phyloP scores from a whole-genome alignment of 306 rosid species.

The Rosa lucieae region DNA sequence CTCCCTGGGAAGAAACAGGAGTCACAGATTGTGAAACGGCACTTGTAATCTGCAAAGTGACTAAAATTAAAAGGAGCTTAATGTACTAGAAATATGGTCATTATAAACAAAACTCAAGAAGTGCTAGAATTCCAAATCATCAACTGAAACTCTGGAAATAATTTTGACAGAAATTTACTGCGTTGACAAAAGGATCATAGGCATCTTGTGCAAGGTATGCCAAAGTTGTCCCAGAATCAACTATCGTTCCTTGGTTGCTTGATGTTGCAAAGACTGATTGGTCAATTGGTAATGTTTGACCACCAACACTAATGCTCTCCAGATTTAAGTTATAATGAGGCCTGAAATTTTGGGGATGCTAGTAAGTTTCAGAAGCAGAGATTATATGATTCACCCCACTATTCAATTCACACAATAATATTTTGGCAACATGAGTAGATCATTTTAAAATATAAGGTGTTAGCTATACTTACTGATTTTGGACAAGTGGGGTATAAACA shows the following conservation, averaged over 20 bases:
- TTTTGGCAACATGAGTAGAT: background rate
- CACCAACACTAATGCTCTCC: conserved; percentile 64
- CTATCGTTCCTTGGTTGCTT: conserved; percentile 56
- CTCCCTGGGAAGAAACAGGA: conserved; percentile 46
- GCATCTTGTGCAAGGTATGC: conserved; percentile 73
- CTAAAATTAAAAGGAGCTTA: background rate
- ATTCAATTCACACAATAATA: background rate
- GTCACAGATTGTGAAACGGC: conserved; percentile 47
- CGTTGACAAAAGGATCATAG: conserved; percentile 60
- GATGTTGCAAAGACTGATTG: conserved; percentile 63
- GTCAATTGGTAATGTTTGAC: conserved; percentile 51
- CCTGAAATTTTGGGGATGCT: conserved; percentile 52
- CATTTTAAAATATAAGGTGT: background rate
- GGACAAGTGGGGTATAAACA: conserved; percentile 68
- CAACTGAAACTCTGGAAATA: conserved; percentile 18
- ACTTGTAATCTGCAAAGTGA: conserved; percentile 50
- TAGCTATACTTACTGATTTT: conserved; percentile 57
- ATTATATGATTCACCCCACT: background rate
- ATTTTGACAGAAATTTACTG: conserved; percentile 46
- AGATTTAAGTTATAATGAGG: conserved; percentile 78
- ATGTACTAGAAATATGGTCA: background rate
- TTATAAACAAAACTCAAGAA: background rate
- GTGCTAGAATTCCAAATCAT: conserved; percentile 14
- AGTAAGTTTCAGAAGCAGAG: conserved; percentile 8
- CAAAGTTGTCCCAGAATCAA: conserved; percentile 83